Percentiles rank a stretch among this genome's conserved stretches.
These are phyloP conservation scores for Coniochaeta hoffmannii DNA, from an alignment of 2,329 filamentous ascomycete species.

Conservation along the genomic window DNA sequence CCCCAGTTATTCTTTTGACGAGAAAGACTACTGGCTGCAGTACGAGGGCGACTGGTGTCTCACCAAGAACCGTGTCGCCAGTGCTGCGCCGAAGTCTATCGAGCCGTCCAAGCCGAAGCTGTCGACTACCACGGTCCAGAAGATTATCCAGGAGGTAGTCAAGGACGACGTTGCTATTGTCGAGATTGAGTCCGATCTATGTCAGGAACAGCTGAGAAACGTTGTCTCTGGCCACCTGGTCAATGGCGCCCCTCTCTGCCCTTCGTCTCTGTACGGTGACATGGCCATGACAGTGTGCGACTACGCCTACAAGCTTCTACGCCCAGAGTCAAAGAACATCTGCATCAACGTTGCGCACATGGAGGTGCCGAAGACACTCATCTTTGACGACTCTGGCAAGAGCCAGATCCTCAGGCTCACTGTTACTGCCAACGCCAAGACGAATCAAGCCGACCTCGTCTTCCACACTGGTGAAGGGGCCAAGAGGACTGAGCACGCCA, in stretches of 20 bases:
- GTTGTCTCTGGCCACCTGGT: conserved; percentile 56
- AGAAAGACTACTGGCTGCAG: conserved; percentile 63
- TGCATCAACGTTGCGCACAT: conserved; percentile 60
- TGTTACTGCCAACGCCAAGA: conserved; percentile 49
- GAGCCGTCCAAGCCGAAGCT: conserved; percentile 46
- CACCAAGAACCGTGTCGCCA: conserved; percentile 56
- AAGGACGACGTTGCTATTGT: conserved; percentile 51
- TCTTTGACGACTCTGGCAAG: conserved; percentile 38
- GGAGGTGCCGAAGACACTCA: conserved; percentile 63
- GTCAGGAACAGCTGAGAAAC: conserved; percentile 53
- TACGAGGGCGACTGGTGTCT: conserved; percentile 64
- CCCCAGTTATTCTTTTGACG: conserved; percentile 64
- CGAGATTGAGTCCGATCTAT: conserved; percentile 59
- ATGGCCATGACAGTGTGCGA: conserved; percentile 50
- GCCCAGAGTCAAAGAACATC: conserved; percentile 46
- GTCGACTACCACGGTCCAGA: conserved; percentile 59
- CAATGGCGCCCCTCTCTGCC: conserved; percentile 27
- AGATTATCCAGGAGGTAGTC: conserved; percentile 54
- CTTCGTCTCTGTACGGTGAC: conserved; percentile 47
- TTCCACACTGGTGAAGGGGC: conserved; percentile 55
- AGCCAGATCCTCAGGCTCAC: conserved; percentile 55
- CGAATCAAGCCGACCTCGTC: conserved; percentile 45
- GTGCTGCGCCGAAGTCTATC: conserved; percentile 18
- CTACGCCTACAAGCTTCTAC: conserved; percentile 59
- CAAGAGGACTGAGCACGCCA: conserved; percentile 52